Evolutionary conservation across 2,329 filamentous ascomycete genomes (phyloP).

Genomic region (Trichoderma koningiopsis): DNA sequence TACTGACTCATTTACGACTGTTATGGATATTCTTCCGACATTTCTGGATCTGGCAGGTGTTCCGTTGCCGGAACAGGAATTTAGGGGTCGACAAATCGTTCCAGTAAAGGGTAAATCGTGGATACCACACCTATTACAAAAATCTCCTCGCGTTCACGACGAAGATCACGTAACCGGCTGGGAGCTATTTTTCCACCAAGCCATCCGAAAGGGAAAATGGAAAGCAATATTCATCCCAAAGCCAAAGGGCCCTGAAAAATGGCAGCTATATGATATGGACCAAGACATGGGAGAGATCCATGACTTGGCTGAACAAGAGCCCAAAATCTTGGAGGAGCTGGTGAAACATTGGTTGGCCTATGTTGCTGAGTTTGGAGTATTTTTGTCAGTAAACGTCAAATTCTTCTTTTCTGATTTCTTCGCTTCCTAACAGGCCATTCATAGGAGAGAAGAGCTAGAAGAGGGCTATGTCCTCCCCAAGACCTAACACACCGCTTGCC

Average conservation of each 20-base stretch:
- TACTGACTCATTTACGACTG: slow-evolving; percentile 9
- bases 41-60: slow-evolving; percentile 16
- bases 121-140: neutral
- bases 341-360: slow-evolving; percentile 41
- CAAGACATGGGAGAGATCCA: slow-evolving; percentile 38
- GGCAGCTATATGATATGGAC: slow-evolving; percentile 40
- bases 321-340: slow-evolving; percentile 35
- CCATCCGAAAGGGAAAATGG: slow-evolving; percentile 20
- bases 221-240: slow-evolving; percentile 13
- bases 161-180: slow-evolving; percentile 16
- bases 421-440: neutral
- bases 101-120: slow-evolving; percentile 17
- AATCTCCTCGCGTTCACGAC: neutral
- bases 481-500: neutral
- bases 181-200: slow-evolving; percentile 17
- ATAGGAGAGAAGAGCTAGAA: slow-evolving; percentile 9
- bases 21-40: slow-evolving; percentile 20
- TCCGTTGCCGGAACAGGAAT: neutral
- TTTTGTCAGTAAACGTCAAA: neutral
- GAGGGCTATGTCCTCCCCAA: slow-evolving; percentile 13
- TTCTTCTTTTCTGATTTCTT: neutral
- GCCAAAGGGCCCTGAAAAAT: slow-evolving; percentile 26
- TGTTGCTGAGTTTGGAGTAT: slow-evolving; percentile 28
- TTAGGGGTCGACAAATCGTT: slow-evolving; percentile 10
- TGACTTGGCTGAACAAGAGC: slow-evolving; percentile 34